Evolutionary conservation across 1,139 yeast species (phyloP).

Genomic region (Suhomyces ambrosiae): DNA sequence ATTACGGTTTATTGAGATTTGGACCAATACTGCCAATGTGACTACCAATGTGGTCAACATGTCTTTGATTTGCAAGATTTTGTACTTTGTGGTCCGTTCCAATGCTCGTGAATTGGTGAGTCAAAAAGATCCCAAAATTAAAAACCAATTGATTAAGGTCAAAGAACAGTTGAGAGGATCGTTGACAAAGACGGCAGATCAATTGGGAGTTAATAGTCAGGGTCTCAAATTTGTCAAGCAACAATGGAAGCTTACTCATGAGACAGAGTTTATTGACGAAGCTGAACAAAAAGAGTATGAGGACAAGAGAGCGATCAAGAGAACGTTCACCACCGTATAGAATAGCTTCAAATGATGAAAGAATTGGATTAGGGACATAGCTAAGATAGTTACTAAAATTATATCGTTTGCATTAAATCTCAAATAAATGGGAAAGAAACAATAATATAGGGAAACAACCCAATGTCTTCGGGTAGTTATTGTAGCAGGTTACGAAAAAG

Average conservation of each 20-base stretch:
- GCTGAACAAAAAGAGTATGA: conserved; percentile 57
- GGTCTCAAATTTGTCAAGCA: conserved; percentile 74
- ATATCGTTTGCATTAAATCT: too few relatives aligned
- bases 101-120: conserved; percentile 76
- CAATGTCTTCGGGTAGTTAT: too few relatives aligned
- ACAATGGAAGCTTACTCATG: conserved; percentile 81
- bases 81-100: conserved; percentile 69
- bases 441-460: too few relatives aligned
- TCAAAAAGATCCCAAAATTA: conserved; percentile 64
- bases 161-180: conserved; percentile 58
- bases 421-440: too few relatives aligned
- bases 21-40: conserved; percentile 59
- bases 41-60: conserved; percentile 50
- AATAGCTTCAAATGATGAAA: background rate
- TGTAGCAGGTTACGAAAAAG: too few relatives aligned
- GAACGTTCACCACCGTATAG: conserved; percentile 56
- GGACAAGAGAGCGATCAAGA: conserved; percentile 62
- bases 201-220: conserved; percentile 84
- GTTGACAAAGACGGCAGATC: conserved; percentile 53
- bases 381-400: too few relatives aligned
- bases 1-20: conserved; percentile 69
- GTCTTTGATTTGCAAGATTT: conserved; percentile 68
- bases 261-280: conserved; percentile 72
- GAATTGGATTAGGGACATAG: background rate
- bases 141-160: conserved; percentile 59